Percentiles rank a stretch among this genome's conserved stretches.
Evolutionary conservation across 2,329 filamentous ascomycete genomes (phyloP).

Genomic region (Hortaea sp.): DNA sequence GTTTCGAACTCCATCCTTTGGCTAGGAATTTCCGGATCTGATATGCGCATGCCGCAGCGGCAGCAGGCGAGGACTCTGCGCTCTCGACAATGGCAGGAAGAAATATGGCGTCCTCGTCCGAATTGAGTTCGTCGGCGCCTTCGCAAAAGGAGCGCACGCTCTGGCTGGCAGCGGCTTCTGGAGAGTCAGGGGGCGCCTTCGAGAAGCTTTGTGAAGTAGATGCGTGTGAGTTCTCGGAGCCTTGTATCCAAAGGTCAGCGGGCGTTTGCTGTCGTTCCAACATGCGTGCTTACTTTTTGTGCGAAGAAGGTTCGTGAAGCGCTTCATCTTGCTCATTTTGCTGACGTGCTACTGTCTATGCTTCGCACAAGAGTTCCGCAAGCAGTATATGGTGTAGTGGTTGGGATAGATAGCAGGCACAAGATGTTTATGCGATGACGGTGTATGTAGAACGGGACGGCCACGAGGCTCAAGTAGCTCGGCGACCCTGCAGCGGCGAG

Average conservation of each 20-base stretch:
- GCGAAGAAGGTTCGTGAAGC: conserved; percentile 14
- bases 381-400: no score
- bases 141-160: conserved; percentile 73
- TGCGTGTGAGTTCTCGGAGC: neutral
- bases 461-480: neutral
- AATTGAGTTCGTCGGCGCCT: conserved; percentile 51
- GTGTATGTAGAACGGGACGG: no score
- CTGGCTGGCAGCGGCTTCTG: conserved; percentile 55
- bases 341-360: neutral
- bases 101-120: conserved; percentile 80
- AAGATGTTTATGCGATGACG: no score
- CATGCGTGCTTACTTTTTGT: conserved; percentile 11
- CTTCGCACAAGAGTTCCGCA: no score
- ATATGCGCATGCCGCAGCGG: conserved; percentile 70
- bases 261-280: neutral
- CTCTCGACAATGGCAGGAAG: conserved; percentile 89
- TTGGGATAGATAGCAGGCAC: no score
- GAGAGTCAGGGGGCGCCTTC: conserved; percentile 36
- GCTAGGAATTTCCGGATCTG: conserved; percentile 74
- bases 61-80: conserved; percentile 81
- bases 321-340: conserved; percentile 13
- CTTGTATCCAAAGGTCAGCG: neutral
- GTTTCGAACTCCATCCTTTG: conserved; percentile 50
- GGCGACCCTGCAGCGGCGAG: neutral
- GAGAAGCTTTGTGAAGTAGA: conserved; percentile 7